Evolutionary conservation across 2,329 filamentous ascomycete genomes (phyloP), one percentile per base, ranked within the genome.

Genomic region (Fonsecaea multimorphosa): DNA sequence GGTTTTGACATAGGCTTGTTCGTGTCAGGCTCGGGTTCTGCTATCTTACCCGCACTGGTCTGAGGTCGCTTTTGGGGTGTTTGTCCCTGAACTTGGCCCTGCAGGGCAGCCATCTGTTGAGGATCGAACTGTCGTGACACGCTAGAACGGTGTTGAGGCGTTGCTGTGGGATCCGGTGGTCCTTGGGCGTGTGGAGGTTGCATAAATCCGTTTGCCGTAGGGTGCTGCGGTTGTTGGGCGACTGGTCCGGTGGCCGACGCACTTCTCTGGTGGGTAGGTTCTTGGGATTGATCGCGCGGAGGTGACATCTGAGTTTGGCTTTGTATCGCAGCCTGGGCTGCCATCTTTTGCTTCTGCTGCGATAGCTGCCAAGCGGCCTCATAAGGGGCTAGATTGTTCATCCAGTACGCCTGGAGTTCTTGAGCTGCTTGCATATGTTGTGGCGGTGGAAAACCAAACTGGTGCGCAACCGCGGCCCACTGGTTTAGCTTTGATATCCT

Each of bases 361-460:
- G 75, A 76, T 55, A 73, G 78, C 57, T 83, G 75, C 70, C 79
- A 78, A 27, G 77, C 79, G 70, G 79, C 80, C 75, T 97, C 93
- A 70, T 96, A 97, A 34, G 88, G 85, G 29, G 85, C 80, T 31
- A 85, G 80, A 5, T 97, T 79, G 70, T 93, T 93, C 72, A 93
- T 89, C 76, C 95, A 96, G 6, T 91, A 84, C 31, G 85, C 83
- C 72, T 88, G 82, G 65, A 97, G 77, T 71, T 95, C 88, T 64
- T 86, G 84, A 1, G 87, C 83, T 0, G 91, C 92, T 9, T 82
- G 85, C 1, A 89, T 89, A 61, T 86, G 80, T 69, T 91, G 89
- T 59, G 84, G 82, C 0, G 85, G 85, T 8, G 83, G 82, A 55
- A 92, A 86, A 3, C 79, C 76, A 56, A 93, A 76, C 32, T 84